Percentiles rank a stretch among this genome's conserved stretches.
phyloP scores from a whole-genome alignment of 805 yeast genomes.

The Starmerella lactis-condensi region DNA sequence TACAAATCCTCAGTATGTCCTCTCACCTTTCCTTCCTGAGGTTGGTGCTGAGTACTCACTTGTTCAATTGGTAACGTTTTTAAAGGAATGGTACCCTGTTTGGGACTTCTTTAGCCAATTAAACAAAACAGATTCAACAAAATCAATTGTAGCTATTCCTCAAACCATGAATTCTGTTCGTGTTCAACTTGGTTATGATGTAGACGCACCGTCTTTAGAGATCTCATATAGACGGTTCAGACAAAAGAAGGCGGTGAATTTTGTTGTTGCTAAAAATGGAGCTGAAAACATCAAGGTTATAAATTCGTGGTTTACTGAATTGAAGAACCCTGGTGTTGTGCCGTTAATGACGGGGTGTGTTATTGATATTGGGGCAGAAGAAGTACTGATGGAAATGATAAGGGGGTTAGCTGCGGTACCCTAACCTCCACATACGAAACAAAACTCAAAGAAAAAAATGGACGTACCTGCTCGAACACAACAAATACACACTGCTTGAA shows the following conservation, averaged over 20 bases:
- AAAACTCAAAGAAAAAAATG: neutral
- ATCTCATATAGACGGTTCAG: slow-evolving; percentile 14
- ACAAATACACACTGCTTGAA: neutral
- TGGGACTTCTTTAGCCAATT: slow-evolving; percentile 10
- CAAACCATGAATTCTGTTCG: slow-evolving; percentile 14
- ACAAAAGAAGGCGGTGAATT: slow-evolving; percentile 6
- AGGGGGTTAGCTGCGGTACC: slow-evolving; percentile 1
- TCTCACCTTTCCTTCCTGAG: slow-evolving; percentile 17
- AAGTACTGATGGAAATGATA: slow-evolving; percentile 3
- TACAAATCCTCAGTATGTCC: slow-evolving; percentile 15
- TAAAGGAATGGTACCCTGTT: slow-evolving; percentile 10
- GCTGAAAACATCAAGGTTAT: slow-evolving; percentile 8
- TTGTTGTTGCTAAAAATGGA: slow-evolving; percentile 11
- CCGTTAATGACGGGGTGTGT: slow-evolving; percentile 13
- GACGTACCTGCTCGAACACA: neutral
- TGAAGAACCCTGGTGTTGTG: slow-evolving; percentile 3
- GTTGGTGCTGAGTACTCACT: slow-evolving; percentile 14
- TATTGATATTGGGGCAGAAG: slow-evolving; percentile 5
- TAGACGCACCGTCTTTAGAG: slow-evolving; percentile 11
- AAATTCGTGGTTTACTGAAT: slow-evolving; percentile 10
- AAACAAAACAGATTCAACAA: neutral
- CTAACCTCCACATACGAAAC: too few species aligned
- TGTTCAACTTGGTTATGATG: slow-evolving; percentile 6
- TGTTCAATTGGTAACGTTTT: slow-evolving; percentile 9
- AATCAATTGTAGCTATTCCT: slow-evolving; percentile 14